Conservation (phyloP, 176 grass and related monocot species). For the Raddia guianensis region DNA sequence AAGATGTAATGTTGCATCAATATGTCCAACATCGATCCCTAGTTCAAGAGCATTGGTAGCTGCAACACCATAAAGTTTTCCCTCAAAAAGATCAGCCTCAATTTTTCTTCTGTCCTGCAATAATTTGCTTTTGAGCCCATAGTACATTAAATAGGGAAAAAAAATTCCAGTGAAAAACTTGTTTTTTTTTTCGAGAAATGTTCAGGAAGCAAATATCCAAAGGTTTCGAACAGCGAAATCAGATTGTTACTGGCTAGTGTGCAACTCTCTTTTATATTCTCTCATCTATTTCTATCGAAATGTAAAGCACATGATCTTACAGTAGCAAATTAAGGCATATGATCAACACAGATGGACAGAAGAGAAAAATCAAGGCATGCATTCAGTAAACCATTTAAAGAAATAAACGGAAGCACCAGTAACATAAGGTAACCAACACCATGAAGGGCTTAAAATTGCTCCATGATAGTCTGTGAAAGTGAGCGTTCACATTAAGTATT, state of each 20-base stretch:
- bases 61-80: constrained; percentile 77
- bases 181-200: neutral
- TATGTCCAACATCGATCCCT: constrained; percentile 90
- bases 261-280: neutral
- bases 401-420: neutral
- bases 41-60: constrained; percentile 98
- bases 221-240: neutral
- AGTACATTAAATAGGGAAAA: constrained; percentile 19
- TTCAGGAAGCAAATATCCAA: neutral
- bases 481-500: neutral
- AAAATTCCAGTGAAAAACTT: neutral
- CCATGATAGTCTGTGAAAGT: neutral
- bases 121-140: constrained; percentile 8
- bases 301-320: constrained; percentile 3
- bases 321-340: neutral
- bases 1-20: constrained; percentile 98
- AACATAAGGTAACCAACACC: neutral
- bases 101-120: constrained; percentile 96
- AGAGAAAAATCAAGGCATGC: neutral
- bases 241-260: neutral
- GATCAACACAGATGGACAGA: neutral
- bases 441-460: neutral
- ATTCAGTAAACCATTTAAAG: constrained; percentile 9
- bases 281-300: neutral
- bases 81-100: constrained; percentile 80